Base-by-base conservation (phyloP, 2,329 filamentous ascomycete species). In the Emericellopsis cladophorae region DNA sequence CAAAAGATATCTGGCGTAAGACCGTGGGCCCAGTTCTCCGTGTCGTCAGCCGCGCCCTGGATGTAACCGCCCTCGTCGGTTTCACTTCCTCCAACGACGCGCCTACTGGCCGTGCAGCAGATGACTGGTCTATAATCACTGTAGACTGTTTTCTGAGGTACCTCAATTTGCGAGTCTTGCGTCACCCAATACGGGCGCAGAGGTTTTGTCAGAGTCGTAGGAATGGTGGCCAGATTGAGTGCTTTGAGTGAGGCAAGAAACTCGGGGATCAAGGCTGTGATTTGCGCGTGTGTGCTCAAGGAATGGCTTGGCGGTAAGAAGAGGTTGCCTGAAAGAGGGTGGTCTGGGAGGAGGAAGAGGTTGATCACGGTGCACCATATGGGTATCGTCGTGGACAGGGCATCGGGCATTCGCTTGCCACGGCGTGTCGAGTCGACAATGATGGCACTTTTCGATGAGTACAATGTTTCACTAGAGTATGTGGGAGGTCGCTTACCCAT, bases 361-460 rank as follows among this genome's bases (percentile, higher is more conserved):
- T 96, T 96, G 51, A 95, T 62, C 15, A 95, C 85, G 46, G 81
- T 77, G 59, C 84, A 89, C 92, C 92, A 98, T 46, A 95, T 84
- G 2, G 92, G 90, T 22, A 96, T 70, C 0, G 92, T 96, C 60
- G 95, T 95, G 51, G 84, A 87, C 15, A 98, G 71, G 14, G 92
- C 89, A 62, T 98, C 92, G 1, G 92, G 90, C 79, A 96, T 94
- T 50, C 76, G 75, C 65, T 96, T 96, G 9, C 92, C 92, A 40
- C 90, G 73, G 42, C 92, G 72, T 1, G 92, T 98, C 22, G 88
- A 95, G 61, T 98, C 92, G 35, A 96, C 84, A 43, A 98, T 79
- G 44, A 96, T 81, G 57, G 80, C 79, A 31, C 78, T 79, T 47
- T 22, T 4, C 12, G 26, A 29, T 29, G 26, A 29, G 26, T 29